Evolutionary conservation across 306 rosid genomes (phyloP), one percentile per base, ranked within the genome.

Genomic region (Biancaea sappan): DNA sequence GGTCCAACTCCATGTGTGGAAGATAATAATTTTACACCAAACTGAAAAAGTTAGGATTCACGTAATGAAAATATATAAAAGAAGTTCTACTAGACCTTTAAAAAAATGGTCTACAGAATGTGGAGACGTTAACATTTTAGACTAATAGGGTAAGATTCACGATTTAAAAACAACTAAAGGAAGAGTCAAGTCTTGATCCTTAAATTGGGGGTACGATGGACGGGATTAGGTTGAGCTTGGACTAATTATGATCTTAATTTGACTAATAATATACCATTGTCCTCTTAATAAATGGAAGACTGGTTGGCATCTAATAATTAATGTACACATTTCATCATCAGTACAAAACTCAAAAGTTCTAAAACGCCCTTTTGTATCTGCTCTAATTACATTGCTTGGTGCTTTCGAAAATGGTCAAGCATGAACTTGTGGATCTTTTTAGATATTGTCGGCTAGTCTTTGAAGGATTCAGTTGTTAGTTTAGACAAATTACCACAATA

Each of bases 141-240:
- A n/a, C 34, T 29, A 31, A 15, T 0, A 2, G 9, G 14, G 43
- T n/a, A 26, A 59, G 34, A 57, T 26, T 21, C 24, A 47, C 64
- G 29, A 29, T 28, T 47, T 56, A 40, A 50, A 58, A 77, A 72
- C 73, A 79, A 19, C 46, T 18, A 24, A 56, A 48, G 66, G 31
- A 80, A 77, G 73, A 81, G 86, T 84, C 86, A 77, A 84, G 54
- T 29, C 75, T 44, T 78, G 80, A 88, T 77, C 87, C 88, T 77
- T 84, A 81, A 86, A 72, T 81, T 79, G 77, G 80, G 93, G 88
- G 47, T 74, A 48, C 58, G 2, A 57, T 59, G 22, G 81, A 76
- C 82, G 24, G 40, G 24, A 51, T 66, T 71, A 47, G 53, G 78
- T 52, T 69, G 65, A 46, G 67, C 44, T 80, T 75, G 72, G 54